Base-by-base conservation (phyloP, 2,329 filamentous ascomycete genomes). In the Cercospora brassicicola region DNA sequence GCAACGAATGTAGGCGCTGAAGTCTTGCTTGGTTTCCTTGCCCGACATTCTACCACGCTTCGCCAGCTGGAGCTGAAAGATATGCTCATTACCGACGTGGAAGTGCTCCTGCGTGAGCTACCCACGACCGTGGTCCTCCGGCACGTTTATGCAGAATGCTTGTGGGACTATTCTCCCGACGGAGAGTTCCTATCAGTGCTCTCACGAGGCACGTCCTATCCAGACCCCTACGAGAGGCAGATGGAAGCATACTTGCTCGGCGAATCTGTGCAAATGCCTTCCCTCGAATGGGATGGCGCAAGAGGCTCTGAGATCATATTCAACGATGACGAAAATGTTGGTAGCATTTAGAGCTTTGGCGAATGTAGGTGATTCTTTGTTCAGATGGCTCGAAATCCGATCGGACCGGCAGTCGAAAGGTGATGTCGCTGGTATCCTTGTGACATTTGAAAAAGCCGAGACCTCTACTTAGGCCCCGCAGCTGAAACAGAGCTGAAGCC, bases 101-200 rank as follows among this genome's bases (percentile, higher is more conserved):
- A n/a, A 42, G 36, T 42, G 36, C 36, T 42, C 2, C 36, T 42
- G 36, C 36, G 36, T 42, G 36, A n/a, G 36, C 36, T 42, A 42
- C 36, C 36, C 36, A n/a, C 36, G 36, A 42, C 36, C 3, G 48
- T 74, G 15, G 56, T 65, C 4, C 64, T 76, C 23, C 61, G 71
- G 20, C 63, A 67, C 23, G 66, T 75, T 1, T 72, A 75, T 57
- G 39, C 73, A n/a, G 73, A 74, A 42, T 71, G 67, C 15, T 51
- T 76, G 20, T 71, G 70, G 65, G 73, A 74, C 10, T 56, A 69
- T 20, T 64, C 69, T 20, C 51, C 57, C 3, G 62, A 67, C 10
- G 59, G 57, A 15, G 64, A 67, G 11, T 67, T 70, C 31, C 45
- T 68, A 13, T 67, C 59, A 51, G 62, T 69, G 7, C 59, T 73